A percentile compares a stretch with the other conserved stretches of the same genome.
phyloP scores from a whole-genome alignment of 2,329 filamentous ascomycete genomes.

The Colletotrichum plurivorum region DNA sequence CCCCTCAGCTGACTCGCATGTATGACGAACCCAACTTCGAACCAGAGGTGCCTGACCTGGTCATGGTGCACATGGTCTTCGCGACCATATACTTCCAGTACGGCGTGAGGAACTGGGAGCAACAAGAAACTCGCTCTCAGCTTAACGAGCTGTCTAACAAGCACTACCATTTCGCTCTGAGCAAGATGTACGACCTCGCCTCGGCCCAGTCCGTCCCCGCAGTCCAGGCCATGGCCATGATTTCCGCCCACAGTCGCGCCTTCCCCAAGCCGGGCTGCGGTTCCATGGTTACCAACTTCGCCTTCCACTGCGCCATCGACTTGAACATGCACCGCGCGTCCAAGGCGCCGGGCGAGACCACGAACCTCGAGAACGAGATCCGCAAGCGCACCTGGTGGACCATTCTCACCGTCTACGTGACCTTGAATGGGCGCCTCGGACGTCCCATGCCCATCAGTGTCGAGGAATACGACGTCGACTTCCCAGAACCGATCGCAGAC shows the following conservation, averaged over 20 bases:
- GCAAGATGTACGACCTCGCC: conserved; percentile 76
- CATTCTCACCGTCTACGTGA: conserved; percentile 75
- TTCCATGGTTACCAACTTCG: conserved; percentile 75
- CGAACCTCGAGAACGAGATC: conserved; percentile 78
- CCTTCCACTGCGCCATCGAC: conserved; percentile 80
- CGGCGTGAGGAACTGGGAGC: conserved; percentile 76
- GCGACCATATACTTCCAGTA: conserved; percentile 84
- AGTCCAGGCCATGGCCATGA: conserved; percentile 80
- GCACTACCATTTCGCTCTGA: conserved; percentile 83
- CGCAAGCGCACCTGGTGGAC: conserved; percentile 85
- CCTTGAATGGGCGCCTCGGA: conserved; percentile 82
- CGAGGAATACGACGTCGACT: conserved; percentile 84
- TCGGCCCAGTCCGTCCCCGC: conserved; percentile 74
- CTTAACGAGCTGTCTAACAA: conserved; percentile 78
- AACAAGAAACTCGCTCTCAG: conserved; percentile 65
- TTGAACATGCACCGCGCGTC: conserved; percentile 81
- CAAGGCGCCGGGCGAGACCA: conserved; percentile 62
- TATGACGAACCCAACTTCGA: conserved; percentile 79
- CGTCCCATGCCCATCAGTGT: conserved; percentile 81
- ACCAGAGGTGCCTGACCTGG: conserved; percentile 74
- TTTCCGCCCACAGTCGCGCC: conserved; percentile 79
- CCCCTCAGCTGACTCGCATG: conserved; percentile 69
- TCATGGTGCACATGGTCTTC: conserved; percentile 84
- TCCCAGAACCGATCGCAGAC: conserved; percentile 80
- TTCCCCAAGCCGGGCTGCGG: conserved; percentile 86